Conservation (phyloP, 2,329 filamentous ascomycete genomes). For the Penicillium fuscoglaucum region DNA sequence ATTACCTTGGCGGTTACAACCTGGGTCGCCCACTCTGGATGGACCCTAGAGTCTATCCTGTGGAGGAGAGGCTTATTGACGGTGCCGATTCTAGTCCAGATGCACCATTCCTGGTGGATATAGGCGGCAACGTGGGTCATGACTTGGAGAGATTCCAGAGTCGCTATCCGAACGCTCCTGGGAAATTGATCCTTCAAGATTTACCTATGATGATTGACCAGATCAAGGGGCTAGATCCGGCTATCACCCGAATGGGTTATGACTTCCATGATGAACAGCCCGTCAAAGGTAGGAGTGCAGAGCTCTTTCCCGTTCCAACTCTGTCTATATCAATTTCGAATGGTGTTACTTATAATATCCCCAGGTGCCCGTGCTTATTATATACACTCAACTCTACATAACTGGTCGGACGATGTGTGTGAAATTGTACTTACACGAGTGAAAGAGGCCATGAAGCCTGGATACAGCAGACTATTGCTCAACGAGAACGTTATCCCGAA, state of each 20-base stretch:
- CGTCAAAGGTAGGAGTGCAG: not conserved
- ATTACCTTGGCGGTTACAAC: conserved; percentile 1
- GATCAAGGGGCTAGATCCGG: conserved; percentile 4
- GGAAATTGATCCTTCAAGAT: conserved; percentile 7
- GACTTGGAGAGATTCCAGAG: not conserved
- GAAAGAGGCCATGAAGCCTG: conserved; percentile 3
- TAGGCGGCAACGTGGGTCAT: conserved; percentile 4
- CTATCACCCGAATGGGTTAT: conserved; percentile 6
- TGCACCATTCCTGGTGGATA: conserved; percentile 3
- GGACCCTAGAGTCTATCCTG: not conserved
- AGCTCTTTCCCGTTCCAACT: not conserved
- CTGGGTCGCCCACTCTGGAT: not conserved
- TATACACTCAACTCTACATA: not conserved
- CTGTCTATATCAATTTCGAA: not conserved
- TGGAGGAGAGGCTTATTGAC: conserved; percentile 2
- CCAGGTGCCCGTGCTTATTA: conserved; percentile 6
- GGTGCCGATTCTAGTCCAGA: not conserved
- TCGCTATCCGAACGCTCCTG: not conserved
- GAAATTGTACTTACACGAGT: conserved; percentile 4
- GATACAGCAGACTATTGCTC: conserved; percentile 8
- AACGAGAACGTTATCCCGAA: not conserved
- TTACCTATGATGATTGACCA: conserved; percentile 3
- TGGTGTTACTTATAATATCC: not conserved
- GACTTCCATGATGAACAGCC: conserved; percentile 6
- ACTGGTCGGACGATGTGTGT: conserved; percentile 7